Percentiles rank a stretch among this genome's conserved stretches.
These are phyloP conservation scores for Orobanche coerulescens DNA, from an alignment of 257 asterid genomes.

Conservation along the genomic window DNA sequence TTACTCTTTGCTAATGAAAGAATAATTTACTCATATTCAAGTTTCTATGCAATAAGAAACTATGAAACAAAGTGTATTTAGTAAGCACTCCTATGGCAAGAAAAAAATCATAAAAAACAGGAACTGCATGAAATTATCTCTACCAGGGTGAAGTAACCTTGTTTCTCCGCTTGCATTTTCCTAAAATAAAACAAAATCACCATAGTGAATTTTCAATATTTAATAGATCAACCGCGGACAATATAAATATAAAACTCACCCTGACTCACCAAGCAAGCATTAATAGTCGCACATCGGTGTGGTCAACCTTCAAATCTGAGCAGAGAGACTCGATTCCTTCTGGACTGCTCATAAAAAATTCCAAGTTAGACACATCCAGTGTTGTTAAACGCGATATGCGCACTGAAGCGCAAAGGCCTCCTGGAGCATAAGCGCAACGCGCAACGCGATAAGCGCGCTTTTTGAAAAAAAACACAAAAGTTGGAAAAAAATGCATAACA, in stretches of 20 bases:
- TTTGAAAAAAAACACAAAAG: no score
- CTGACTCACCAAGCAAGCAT: slow-evolving; percentile 84
- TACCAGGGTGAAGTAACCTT: slow-evolving; percentile 92
- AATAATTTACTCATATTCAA: no score
- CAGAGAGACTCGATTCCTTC: slow-evolving; percentile 87
- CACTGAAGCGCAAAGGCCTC: no score
- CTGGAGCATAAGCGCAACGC: no score
- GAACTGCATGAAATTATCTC: slow-evolving; percentile 12
- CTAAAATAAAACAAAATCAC: slow-evolving; percentile 33
- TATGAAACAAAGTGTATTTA: no score
- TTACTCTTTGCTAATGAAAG: no score
- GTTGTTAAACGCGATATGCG: no score
- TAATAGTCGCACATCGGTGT: slow-evolving; percentile 72
- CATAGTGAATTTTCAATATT: slow-evolving; percentile 20
- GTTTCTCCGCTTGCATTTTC: slow-evolving; percentile 90
- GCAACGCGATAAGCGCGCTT: no score
- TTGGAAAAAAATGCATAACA: no score
- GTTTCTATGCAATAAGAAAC: no score
- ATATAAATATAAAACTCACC: slow-evolving; percentile 21
- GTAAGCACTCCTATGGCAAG: background rate
- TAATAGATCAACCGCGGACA: background rate
- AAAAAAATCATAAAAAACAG: background rate
- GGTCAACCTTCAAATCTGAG: slow-evolving; percentile 67
- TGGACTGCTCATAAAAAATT: slow-evolving; percentile 47
- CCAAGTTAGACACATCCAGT: slow-evolving; percentile 17